Evolutionary conservation across 1,284 basidiomycete genomes (phyloP), one percentile per base, ranked within the genome.

Genomic region (Leccinum huronense): DNA sequence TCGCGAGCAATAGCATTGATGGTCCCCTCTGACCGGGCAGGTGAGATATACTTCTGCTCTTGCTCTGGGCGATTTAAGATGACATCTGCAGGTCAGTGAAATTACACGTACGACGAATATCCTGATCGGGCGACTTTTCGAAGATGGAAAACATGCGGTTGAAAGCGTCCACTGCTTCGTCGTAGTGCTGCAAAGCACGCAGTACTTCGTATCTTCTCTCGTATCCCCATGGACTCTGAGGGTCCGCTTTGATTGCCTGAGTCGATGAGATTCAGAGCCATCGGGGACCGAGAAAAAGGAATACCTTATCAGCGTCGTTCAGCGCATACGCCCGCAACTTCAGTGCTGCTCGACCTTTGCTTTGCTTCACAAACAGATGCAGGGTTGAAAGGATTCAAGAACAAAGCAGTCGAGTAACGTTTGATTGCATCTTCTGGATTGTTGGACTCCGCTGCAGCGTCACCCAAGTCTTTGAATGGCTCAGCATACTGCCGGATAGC

Each of bases 281-380:
- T 23, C 14, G 1, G 16, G 8, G 1, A 14, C 9, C 16, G 14
- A 27, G 27, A 36, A 30, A 11, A n/a, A 1, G 48, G 36, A 36
- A 33, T 31, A 65, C 57, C 1, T 65, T 14, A 40, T 65, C 42
- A 16, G 63, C 63, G 3, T 65, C 63, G n/a, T 34, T 33, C 16
- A 65, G 30, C 1, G 63, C 63, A 9, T 56, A 58, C 3, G 23
- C 16, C 63, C 63, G 65, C 11, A 10, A 56, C 4, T 13, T 54
- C 10, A 55, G 1, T 3, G 9, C 23, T 19, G 19, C 59, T 42
- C 10, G n/a, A 2, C 53, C 63, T 9, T 58, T 66, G 61, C 66
- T 66, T 27, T 63, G 61, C n/a, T 70, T 66, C 2, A 59, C 40
- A 10, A 72, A 42, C 8, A 68, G 62, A n/a, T 51, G 27, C 36